Base-by-base conservation (phyloP, 768 basidiomycete species). In the Tulasnella sp. region DNA sequence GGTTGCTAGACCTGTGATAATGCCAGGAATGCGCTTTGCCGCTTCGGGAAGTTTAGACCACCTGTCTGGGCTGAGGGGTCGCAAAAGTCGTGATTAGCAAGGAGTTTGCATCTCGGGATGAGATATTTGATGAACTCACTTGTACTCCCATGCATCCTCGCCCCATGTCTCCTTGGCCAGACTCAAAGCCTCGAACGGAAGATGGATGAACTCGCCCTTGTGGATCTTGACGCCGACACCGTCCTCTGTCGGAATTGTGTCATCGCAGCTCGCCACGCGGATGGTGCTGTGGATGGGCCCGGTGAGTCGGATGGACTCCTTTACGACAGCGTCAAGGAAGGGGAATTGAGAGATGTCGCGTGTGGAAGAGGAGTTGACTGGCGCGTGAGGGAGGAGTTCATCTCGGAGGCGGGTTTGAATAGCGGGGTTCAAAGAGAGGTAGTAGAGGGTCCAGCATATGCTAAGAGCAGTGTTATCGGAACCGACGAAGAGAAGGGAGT, bases 401-500 rank as follows among this genome's bases (percentile, higher is more conserved):
- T 74, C 68, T 12, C 89, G 83, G 4, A 97, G 76, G 25, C 80
- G 81, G 44, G 74, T 73, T 69, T 96, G 92, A 12, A 83, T 68
- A 1, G 73, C 73, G 0, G 82, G 82, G 66, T 87, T 71, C 64
- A 78, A 75, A 0, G 89, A 81, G 41, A 96, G 78, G 15, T 87
- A 73, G 59, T 82, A 73, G n/a, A 94, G 69, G 1, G 83, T 82
- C 92, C 92, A 96, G 0, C 87, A 87, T 45, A 94, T 71, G 3
- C 84, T 78, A 27, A 92, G 79, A 2, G 87, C 86, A 10, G 85
- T 85, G 0, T 90, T 89, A 66, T 93, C 90, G 11, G 91, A 88
- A 3, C 92, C 92, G 21, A 86, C 89, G 68, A 92, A 90, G 76
- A 92, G 81, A 69, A 93, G 87, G 0, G 90, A 92, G 65, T 87